A percentile compares a stretch with the other conserved stretches of the same genome.
These are phyloP conservation scores for Corylus americana DNA, from an alignment of 306 rosid genomes.

Conservation along the genomic window DNA sequence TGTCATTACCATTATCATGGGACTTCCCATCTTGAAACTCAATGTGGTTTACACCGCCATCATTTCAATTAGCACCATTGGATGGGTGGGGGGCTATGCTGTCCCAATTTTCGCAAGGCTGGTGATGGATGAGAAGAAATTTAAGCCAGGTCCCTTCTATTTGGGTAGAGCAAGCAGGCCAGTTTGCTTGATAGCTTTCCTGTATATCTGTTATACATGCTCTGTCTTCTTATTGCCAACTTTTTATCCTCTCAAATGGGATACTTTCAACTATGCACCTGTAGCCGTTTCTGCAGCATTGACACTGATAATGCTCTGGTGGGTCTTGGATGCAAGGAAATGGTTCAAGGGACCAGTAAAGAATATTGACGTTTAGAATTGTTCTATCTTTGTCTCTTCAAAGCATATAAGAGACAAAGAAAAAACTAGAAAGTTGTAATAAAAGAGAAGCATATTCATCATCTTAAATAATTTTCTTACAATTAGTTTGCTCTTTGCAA, in stretches of 20 bases:
- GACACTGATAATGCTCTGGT: constrained; percentile 2
- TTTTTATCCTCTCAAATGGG: constrained; percentile 2
- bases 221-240: background rate
- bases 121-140: constrained; percentile 5
- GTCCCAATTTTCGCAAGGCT: constrained; percentile 6
- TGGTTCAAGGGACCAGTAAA: constrained; percentile 47
- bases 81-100: constrained; percentile 13
- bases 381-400: background rate
- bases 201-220: background rate
- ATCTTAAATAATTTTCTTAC: background rate
- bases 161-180: constrained; percentile 12
- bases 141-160: constrained; percentile 12
- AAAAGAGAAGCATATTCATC: background rate
- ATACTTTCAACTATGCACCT: constrained; percentile 11
- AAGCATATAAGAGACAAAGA: background rate
- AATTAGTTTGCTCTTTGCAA: background rate
- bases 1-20: background rate
- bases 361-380: constrained; percentile 17
- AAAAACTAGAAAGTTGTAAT: background rate
- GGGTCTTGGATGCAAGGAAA: constrained; percentile 28
- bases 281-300: background rate
- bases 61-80: background rate
- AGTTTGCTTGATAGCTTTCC: background rate
- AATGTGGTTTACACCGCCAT: constrained; percentile 6
- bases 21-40: constrained; percentile 11